Percentiles rank a stretch among this genome's conserved stretches.
Evolutionary conservation across 2,329 filamentous ascomycete genomes (phyloP).

Genomic region (Beauveria sp.): DNA sequence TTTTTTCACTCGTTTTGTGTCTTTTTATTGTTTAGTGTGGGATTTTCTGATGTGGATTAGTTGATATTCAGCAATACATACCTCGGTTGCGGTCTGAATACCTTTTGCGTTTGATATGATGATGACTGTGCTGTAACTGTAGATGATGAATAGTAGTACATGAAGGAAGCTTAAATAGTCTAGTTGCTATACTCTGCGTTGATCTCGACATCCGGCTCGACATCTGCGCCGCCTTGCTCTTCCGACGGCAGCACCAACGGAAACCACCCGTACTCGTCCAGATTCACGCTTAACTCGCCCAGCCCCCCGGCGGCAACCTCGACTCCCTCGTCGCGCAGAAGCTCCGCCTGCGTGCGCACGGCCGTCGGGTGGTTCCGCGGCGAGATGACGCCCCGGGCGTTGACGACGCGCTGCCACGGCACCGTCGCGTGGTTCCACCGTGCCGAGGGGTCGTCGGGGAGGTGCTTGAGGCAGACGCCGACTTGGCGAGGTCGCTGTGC

Average conservation of each 20-base stretch:
- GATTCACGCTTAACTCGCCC: conserved; percentile 45
- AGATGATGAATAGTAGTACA: not conserved
- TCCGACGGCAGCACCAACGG: conserved; percentile 41
- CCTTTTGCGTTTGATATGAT: not conserved
- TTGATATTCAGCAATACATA: conserved; percentile 7
- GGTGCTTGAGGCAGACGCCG: conserved; percentile 81
- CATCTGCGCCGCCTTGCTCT: conserved; percentile 7
- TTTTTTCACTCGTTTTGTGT: conserved; percentile 17
- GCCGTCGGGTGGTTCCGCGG: conserved; percentile 53
- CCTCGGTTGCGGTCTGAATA: not conserved
- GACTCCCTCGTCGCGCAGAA: conserved; percentile 45
- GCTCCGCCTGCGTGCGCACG: conserved; percentile 41
- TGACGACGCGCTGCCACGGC: conserved; percentile 92
- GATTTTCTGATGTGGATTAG: conserved; percentile 4
- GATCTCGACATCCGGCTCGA: not conserved
- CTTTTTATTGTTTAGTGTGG: conserved; percentile 15
- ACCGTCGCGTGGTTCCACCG: conserved; percentile 70
- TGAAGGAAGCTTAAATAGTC: not conserved
- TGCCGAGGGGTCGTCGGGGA: conserved; percentile 44
- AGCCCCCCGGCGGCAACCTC: conserved; percentile 39
- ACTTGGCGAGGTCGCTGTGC: conserved; percentile 75
- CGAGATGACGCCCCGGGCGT: conserved; percentile 77
- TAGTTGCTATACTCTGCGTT: not conserved
- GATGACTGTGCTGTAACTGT: not conserved
- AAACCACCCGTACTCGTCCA: conserved; percentile 49